Evolutionary conservation across 2,329 filamentous ascomycete genomes (phyloP).

Genomic region (Leptographium flavum): DNA sequence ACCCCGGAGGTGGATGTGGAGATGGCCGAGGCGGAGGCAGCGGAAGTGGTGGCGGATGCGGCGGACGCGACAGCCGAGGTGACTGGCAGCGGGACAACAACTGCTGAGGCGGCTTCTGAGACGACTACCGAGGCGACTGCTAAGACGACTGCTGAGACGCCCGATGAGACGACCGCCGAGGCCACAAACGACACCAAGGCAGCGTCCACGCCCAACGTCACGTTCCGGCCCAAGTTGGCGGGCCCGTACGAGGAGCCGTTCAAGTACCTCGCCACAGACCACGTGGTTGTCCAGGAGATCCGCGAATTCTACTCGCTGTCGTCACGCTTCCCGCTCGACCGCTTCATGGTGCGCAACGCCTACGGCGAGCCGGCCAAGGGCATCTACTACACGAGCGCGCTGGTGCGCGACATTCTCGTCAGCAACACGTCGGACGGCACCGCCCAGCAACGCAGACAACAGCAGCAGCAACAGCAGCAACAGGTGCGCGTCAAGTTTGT

Average conservation of each 20-base stretch:
- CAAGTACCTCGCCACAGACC: constrained; percentile 67
- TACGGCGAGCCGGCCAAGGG: constrained; percentile 79
- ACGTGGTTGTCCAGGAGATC: constrained; percentile 65
- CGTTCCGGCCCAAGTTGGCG: constrained; percentile 18
- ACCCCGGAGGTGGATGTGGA: constrained; percentile 16
- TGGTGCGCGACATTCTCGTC: constrained; percentile 72
- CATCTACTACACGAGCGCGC: constrained; percentile 84
- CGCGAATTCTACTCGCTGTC: constrained; percentile 77
- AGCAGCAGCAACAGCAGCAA: constrained; percentile 3
- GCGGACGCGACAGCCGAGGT: constrained; percentile 10
- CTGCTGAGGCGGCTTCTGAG: constrained; percentile 9
- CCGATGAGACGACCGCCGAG: constrained; percentile 1
- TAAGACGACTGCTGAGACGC: constrained; percentile 8
- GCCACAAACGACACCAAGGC: constrained; percentile 8
- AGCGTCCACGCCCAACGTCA: not conserved
- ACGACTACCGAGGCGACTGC: constrained; percentile 2
- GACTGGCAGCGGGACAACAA: too few relatives aligned
- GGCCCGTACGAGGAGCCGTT: constrained; percentile 75
- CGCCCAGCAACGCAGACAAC: constrained; percentile 2
- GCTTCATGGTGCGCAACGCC: constrained; percentile 93
- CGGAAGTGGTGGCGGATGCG: not conserved
- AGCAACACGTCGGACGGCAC: constrained; percentile 72
- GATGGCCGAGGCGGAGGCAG: constrained; percentile 9
- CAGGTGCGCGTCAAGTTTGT: constrained; percentile 65
- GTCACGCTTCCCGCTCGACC: constrained; percentile 69